Base-by-base conservation (phyloP, 2,329 filamentous ascomycete genomes). In the Endoconidiophora polonica region DNA sequence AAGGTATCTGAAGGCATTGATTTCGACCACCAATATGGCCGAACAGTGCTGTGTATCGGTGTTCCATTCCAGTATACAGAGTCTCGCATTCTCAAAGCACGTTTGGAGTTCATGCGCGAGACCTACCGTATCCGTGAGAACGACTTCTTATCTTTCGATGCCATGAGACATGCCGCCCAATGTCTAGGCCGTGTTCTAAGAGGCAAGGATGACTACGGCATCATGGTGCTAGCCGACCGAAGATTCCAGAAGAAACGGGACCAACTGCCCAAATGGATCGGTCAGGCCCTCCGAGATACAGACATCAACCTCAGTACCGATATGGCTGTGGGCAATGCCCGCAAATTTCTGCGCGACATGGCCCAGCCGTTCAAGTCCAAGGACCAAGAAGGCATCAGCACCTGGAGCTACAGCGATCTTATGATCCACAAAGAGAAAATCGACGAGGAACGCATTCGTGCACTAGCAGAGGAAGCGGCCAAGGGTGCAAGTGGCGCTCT, bases 51-150 rank as follows among this genome's bases (percentile, higher is more conserved):
- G 45, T 95, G 88, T 61, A 95, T 98, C 57, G 91, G 91, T 40
- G 90, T 96, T 1, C 91, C 91, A 0, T 98, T 96, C 67, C 91
- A 98, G 65, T 98, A 98, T 68, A 98, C 93, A 2, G 91, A 98
- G 63, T 96, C 88, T 0, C 80, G 91, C 29, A 98, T 98, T 54
- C 72, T 98, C 43, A 98, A 96, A 67, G 91, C 91, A 1, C 79
- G 91, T 2, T 76, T 98, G 3, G 87, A 98, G 60, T 98, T 98
- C 62, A 66, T 98, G n/a, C 79, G 90, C 43, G 93, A 98, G 64
- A 96, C 86, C 1, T 98, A 96, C 63, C 83, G 87, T 50, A 98
- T 98, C 63, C 80, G 86, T 53, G 91, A 96, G 63, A 94, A 94
- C 57, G 93, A 98, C 61, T 98, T 98, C 61, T 68, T 98, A 7